Evolutionary conservation across 306 rosid genomes (phyloP).

Genomic region (Medicago arabica): DNA sequence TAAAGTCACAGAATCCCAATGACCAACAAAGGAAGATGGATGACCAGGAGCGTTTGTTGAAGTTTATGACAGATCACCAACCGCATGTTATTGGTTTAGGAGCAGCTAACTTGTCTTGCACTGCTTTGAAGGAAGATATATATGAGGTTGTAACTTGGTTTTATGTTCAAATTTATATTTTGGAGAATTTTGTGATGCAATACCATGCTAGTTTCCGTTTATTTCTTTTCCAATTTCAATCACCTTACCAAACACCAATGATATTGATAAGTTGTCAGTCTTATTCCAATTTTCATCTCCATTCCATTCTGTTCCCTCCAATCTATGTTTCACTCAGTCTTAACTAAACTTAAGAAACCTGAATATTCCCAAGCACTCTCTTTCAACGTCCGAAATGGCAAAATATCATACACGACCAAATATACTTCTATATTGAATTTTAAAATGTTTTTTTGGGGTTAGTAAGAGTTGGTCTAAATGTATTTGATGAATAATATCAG

Average conservation of each 20-base stretch:
- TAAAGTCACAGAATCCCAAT: slow-evolving; percentile 75
- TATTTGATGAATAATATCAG: slow-evolving; percentile 6
- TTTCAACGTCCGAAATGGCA: too few relatives aligned
- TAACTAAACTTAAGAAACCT: too few relatives aligned
- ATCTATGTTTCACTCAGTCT: slow-evolving; percentile 6
- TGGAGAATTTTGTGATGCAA: slow-evolving; percentile 28
- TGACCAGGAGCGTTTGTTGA: slow-evolving; percentile 90
- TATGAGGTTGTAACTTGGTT: slow-evolving; percentile 71
- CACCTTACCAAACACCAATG: slow-evolving; percentile 17
- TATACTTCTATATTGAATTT: slow-evolving; percentile 15
- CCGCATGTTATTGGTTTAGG: slow-evolving; percentile 97
- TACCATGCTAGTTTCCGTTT: background rate
- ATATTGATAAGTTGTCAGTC: slow-evolving; percentile 5
- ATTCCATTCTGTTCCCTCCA: background rate
- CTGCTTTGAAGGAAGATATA: too few relatives aligned
- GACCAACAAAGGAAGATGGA: slow-evolving; percentile 94
- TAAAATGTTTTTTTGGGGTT: slow-evolving; percentile 8
- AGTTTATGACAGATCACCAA: slow-evolving; percentile 99
- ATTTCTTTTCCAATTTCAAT: slow-evolving; percentile 19
- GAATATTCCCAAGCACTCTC: too few relatives aligned
- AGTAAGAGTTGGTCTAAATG: slow-evolving; percentile 7
- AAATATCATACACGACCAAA: too few relatives aligned
- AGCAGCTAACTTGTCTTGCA: slow-evolving; percentile 90
- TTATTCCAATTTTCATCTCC: background rate
- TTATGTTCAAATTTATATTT: slow-evolving; percentile 17